Conservation (phyloP, 1,139 yeast species). For the Pichia sp. region DNA sequence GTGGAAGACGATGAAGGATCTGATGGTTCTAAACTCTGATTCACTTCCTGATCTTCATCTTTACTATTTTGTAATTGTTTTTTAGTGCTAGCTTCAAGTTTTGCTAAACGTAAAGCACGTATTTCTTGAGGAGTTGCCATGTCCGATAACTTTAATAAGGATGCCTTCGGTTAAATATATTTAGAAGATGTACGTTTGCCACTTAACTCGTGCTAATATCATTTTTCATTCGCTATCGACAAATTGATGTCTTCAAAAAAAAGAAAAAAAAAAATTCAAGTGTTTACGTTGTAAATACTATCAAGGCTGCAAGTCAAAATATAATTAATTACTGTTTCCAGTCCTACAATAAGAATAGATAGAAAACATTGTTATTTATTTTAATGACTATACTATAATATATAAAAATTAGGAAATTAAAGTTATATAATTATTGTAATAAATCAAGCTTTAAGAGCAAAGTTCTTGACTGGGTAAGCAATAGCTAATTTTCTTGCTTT, state of each 20-base stretch:
- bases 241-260: no score
- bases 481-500: constrained; percentile 87
- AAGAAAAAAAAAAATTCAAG: no score
- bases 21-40: background rate
- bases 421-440: background rate
- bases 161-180: background rate
- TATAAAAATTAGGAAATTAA: constrained; percentile 3
- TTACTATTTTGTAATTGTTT: constrained; percentile 1
- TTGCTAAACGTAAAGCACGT: constrained; percentile 53
- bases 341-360: background rate
- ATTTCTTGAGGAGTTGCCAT: constrained; percentile 35
- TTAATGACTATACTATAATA: constrained; percentile 6
- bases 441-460: constrained; percentile 87
- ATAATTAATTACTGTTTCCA: no score
- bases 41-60: background rate
- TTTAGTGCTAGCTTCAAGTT: constrained; percentile 31
- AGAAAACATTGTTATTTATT: constrained; percentile 1
- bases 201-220: background rate
- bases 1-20: background rate
- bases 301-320: no score
- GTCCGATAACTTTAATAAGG: background rate
- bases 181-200: background rate
- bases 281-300: no score
- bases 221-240: no score
- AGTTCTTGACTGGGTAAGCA: constrained; percentile 98